phyloP scores from a whole-genome alignment of 2,329 filamentous ascomycete genomes.

The Claviceps monticola region DNA sequence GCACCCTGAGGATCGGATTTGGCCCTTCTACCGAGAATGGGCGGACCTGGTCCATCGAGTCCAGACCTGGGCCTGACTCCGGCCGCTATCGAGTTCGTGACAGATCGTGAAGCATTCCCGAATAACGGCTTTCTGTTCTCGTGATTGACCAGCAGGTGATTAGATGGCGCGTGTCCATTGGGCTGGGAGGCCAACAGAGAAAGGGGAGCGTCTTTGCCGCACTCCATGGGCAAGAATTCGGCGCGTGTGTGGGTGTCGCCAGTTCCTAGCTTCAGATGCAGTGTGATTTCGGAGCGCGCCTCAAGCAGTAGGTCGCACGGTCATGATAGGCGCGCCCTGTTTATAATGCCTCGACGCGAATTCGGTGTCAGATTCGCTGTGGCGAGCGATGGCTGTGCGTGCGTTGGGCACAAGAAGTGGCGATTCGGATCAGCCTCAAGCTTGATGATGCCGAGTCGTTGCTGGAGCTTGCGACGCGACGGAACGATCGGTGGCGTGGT shows the following conservation, averaged over 20 bases:
- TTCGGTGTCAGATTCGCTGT: not conserved
- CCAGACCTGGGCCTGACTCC: not conserved
- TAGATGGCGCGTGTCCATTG: slow-evolving; percentile 3
- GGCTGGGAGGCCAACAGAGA: not conserved
- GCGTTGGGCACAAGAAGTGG: too few relatives aligned
- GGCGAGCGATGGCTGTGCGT: too few relatives aligned
- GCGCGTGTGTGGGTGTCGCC: not conserved
- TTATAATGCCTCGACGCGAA: not conserved
- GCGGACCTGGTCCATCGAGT: not conserved
- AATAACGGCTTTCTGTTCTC: slow-evolving; percentile 29
- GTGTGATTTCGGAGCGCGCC: not conserved
- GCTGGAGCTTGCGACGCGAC: too few relatives aligned
- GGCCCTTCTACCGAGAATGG: slow-evolving; percentile 9
- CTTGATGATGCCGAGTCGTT: too few relatives aligned
- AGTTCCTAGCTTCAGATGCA: not conserved
- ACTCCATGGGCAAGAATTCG: slow-evolving; percentile 4
- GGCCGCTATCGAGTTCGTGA: slow-evolving; percentile 2
- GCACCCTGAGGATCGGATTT: slow-evolving; percentile 13
- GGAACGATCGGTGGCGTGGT: too few relatives aligned
- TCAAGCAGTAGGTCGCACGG: slow-evolving; percentile 2
- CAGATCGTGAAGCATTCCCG: slow-evolving; percentile 9
- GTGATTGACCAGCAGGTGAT: slow-evolving; percentile 23
- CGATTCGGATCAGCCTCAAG: too few relatives aligned
- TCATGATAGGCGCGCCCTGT: slow-evolving; percentile 2
- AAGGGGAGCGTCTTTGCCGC: not conserved